phyloP scores from a whole-genome alignment of 2,329 filamentous ascomycete genomes.

The Penicillium hordei region DNA sequence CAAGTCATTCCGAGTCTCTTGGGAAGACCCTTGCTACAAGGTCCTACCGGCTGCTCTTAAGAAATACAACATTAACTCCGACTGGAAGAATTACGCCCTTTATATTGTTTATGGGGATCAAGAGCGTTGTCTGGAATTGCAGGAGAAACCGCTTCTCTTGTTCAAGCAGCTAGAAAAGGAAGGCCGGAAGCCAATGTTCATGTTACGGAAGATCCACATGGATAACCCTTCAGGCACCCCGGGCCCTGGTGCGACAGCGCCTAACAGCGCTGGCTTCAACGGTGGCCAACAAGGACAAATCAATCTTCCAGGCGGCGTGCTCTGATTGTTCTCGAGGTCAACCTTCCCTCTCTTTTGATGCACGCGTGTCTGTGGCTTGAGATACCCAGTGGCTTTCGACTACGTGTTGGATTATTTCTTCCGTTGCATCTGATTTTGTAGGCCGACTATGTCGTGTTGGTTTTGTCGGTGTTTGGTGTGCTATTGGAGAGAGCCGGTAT shows the following conservation, averaged over 20 bases:
- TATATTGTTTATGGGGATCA: slow-evolving; percentile 99
- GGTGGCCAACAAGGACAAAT: slow-evolving; percentile 30
- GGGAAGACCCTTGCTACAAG: slow-evolving; percentile 97
- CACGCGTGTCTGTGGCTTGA: slow-evolving; percentile 12
- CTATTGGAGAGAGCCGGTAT: neutral
- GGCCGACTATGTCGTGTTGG: neutral
- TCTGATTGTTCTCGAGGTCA: slow-evolving; percentile 20
- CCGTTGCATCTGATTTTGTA: slow-evolving; percentile 3
- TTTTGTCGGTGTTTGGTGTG: slow-evolving; percentile 9
- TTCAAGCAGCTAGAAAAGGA: slow-evolving; percentile 98
- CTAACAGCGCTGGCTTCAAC: slow-evolving; percentile 36
- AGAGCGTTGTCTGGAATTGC: slow-evolving; percentile 84
- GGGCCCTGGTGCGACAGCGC: slow-evolving; percentile 24
- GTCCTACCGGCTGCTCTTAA: slow-evolving; percentile 92
- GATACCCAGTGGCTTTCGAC: slow-evolving; percentile 13
- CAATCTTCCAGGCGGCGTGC: slow-evolving; percentile 35
- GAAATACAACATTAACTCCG: slow-evolving; percentile 97
- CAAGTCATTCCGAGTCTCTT: slow-evolving; percentile 96
- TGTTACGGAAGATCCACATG: slow-evolving; percentile 72
- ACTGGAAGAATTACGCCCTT: slow-evolving; percentile 94
- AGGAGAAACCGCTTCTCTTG: slow-evolving; percentile 90
- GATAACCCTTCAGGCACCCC: slow-evolving; percentile 24
- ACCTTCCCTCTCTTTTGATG: slow-evolving; percentile 4
- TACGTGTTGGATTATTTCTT: neutral
- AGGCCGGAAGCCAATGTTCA: slow-evolving; percentile 98